Conservation (phyloP, 306 rosid genomes). For the Amphicarpaea edgeworthii region DNA sequence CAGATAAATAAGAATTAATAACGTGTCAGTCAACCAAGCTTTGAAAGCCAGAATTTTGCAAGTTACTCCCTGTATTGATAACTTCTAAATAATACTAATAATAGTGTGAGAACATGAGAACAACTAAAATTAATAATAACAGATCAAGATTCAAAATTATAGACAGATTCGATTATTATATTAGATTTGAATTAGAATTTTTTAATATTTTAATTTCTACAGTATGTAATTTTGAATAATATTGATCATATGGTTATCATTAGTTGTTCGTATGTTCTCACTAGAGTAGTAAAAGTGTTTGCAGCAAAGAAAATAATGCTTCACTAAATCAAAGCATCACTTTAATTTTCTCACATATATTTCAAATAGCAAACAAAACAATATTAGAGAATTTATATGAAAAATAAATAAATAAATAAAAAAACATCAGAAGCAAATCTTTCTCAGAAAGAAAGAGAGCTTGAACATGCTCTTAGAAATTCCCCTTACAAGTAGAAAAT, state of each 20-base stretch:
- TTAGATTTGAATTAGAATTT: too few species aligned
- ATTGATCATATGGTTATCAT: too few species aligned
- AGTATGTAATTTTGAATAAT: too few species aligned
- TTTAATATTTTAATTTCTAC: too few species aligned
- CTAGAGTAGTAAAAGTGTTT: too few species aligned
- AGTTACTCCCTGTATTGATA: background rate
- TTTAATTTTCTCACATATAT: background rate
- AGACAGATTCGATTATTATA: too few species aligned
- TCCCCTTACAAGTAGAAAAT: background rate
- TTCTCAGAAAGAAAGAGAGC: background rate
- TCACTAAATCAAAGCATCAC: background rate
- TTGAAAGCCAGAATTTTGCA: background rate
- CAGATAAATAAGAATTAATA: slow-evolving; percentile 15
- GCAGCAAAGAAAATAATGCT: background rate
- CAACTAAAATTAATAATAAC: too few species aligned
- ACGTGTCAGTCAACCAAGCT: slow-evolving; percentile 1
- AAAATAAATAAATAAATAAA: background rate
- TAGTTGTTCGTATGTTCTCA: too few species aligned
- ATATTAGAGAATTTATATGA: background rate
- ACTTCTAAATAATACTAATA: background rate
- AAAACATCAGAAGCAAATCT: background rate
- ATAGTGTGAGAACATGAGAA: too few species aligned
- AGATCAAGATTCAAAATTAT: too few species aligned
- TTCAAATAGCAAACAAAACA: background rate
- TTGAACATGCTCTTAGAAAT: background rate